Evolutionary conservation across 2,329 filamentous ascomycete genomes (phyloP), one percentile per base, ranked within the genome.

Genomic region (Neurospora crassa): DNA sequence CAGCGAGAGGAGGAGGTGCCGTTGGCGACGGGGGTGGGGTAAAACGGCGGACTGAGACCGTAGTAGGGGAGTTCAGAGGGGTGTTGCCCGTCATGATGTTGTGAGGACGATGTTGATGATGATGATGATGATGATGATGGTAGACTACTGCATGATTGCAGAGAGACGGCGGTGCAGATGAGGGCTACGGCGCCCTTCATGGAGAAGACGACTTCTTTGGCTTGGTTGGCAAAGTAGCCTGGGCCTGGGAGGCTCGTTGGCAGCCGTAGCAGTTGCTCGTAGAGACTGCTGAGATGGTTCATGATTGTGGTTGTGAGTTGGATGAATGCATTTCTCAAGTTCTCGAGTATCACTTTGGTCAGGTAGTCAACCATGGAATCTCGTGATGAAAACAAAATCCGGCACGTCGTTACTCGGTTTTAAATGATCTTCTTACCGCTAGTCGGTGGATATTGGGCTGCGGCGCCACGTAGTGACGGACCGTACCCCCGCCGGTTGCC

Each of bases 21-120:
- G 53, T 76, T 77, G 29, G 75, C 78, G 68, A 70, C 16, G 2
- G 79, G 78, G 1, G 76, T 77, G n/a, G 79, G 79, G 68, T 80
- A 81, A 1, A 81, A 76, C 0, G 79, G 76, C 6, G 79, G 79
- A 40, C 79, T 80, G 69, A 75, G 78, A 37, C 79, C 79, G 59
- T 80, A 80, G 71, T 77, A 80, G 1, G 79, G 78, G 18, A 79
- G 68, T 59, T 80, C 78, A 4, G 77, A 77, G 11, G 72, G 72
- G 34, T 68, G 70, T 6, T 24, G 12, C 20, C 45, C 20, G 20
- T 70, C 47, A n/a, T 69, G 69, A 16, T n/a, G 29, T 67, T 29
- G 5, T 37, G 53, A 29, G 11, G 47, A 53, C 14, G 47, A 10
- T 2, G 47, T 16, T 14, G 45, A 24, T 24, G 24, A 24, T 14